Evolutionary conservation across 192 early-diverging fungal species (phyloP).

Genomic region (Backusella luteola): DNA sequence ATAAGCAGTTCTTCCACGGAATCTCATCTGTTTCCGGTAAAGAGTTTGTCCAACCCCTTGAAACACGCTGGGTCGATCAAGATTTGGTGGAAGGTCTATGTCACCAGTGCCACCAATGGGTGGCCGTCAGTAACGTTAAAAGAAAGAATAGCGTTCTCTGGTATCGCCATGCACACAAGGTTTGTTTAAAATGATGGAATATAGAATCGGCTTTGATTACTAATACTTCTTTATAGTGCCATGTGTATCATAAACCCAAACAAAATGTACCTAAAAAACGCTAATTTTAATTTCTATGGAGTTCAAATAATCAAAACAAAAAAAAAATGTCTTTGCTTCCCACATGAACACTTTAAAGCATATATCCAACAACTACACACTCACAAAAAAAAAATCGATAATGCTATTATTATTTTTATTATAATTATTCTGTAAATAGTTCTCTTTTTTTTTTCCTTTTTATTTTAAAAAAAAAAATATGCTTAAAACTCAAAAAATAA

Average conservation of each 20-base stretch:
- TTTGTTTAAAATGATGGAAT: constrained; percentile 4
- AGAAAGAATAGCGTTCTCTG: constrained; percentile 74
- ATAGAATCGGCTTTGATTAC: too few relatives aligned
- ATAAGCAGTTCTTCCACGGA: constrained; percentile 84
- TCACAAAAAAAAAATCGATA: background rate
- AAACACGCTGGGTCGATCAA: constrained; percentile 63
- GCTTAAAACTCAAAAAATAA: background rate
- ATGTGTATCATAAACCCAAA: constrained; percentile 76
- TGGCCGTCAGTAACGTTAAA: constrained; percentile 72
- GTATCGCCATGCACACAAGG: constrained; percentile 83
- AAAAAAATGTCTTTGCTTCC: background rate
- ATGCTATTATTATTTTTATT: too few relatives aligned
- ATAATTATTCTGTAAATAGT: background rate
- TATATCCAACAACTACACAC: background rate
- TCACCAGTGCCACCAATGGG: constrained; percentile 81
- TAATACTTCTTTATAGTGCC: constrained; percentile 43
- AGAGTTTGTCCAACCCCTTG: constrained; percentile 65
- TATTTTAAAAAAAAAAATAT: too few relatives aligned
- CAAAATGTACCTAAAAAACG: constrained; percentile 13
- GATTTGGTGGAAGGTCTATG: constrained; percentile 77
- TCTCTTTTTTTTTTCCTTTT: background rate
- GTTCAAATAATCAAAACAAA: background rate
- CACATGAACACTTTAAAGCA: background rate
- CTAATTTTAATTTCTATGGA: background rate
- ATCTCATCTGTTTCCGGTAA: constrained; percentile 80